These are phyloP conservation scores for Neonectria neomacrospora DNA, from an alignment of 2,329 filamentous ascomycete genomes.

Conservation along the genomic window DNA sequence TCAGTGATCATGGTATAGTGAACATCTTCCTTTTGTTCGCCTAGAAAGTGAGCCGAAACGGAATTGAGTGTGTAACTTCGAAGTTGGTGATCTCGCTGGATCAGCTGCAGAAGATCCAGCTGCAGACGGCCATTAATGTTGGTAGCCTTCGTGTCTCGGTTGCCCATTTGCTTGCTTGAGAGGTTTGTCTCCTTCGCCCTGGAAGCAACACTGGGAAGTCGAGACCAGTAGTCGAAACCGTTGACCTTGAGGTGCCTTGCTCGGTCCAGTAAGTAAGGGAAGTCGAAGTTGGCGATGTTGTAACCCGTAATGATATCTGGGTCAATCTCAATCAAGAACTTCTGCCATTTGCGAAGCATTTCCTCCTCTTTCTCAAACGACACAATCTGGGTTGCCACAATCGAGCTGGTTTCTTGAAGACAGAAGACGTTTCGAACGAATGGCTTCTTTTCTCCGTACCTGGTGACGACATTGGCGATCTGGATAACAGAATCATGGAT, in stretches of 20 bases:
- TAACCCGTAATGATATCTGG: slow-evolving; percentile 98
- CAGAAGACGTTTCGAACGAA: slow-evolving; percentile 98
- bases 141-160: slow-evolving; percentile 90
- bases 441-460: slow-evolving; percentile 93
- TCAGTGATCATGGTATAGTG: slow-evolving; percentile 99
- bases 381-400: slow-evolving; percentile 93
- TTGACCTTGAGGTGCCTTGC: slow-evolving; percentile 84
- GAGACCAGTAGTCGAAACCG: slow-evolving; percentile 88
- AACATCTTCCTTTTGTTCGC: slow-evolving; percentile 98
- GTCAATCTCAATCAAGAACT: slow-evolving; percentile 90
- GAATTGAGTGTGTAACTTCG: slow-evolving; percentile 98
- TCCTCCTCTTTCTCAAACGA: slow-evolving; percentile 84
- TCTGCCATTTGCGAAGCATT: slow-evolving; percentile 92
- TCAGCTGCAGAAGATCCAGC: slow-evolving; percentile 90
- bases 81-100: slow-evolving; percentile 94
- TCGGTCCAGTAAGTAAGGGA: slow-evolving; percentile 91
- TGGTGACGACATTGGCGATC: slow-evolving; percentile 95
- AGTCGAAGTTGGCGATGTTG: slow-evolving; percentile 99
- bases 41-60: slow-evolving; percentile 92
- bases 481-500: slow-evolving; percentile 95
- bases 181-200: slow-evolving; percentile 84
- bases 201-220: slow-evolving; percentile 77
- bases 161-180: slow-evolving; percentile 98
- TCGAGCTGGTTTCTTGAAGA: slow-evolving; percentile 88
- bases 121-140: slow-evolving; percentile 96